A percentile compares a stretch with the other conserved stretches of the same genome.
Evolutionary conservation across 140 eudicot genomes (phyloP).

Genomic region (Erigeron philadelphicus): DNA sequence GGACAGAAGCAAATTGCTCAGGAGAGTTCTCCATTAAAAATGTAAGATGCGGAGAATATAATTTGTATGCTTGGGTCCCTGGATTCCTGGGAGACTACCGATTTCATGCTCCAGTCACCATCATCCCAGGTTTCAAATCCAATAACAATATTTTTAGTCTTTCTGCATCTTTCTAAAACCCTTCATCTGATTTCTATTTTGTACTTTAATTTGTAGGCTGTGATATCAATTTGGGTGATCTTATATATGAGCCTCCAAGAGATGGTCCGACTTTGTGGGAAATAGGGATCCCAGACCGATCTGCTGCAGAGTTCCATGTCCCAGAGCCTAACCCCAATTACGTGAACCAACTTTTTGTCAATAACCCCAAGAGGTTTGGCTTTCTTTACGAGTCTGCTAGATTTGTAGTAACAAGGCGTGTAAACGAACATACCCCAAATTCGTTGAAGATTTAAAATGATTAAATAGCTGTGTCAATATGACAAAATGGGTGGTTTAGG

Average conservation of each 20-base stretch:
- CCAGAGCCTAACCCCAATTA: constrained; percentile 63
- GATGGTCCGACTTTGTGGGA: constrained; percentile 82
- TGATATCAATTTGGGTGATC: constrained; percentile 35
- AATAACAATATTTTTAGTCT: neutral
- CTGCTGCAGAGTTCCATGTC: constrained; percentile 62
- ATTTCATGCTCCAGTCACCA: constrained; percentile 34
- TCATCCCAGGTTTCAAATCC: constrained; percentile 41
- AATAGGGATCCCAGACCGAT: constrained; percentile 85
- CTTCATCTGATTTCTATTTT: neutral
- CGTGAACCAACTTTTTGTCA: constrained; percentile 43
- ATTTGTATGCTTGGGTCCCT: constrained; percentile 68
- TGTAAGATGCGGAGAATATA: constrained; percentile 51
- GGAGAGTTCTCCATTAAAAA: constrained; percentile 38
- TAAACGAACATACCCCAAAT: neutral
- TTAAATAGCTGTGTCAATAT: neutral
- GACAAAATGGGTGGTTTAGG: neutral
- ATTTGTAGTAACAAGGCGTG: neutral
- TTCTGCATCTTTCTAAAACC: neutral
- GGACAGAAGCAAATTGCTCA: constrained; percentile 27
- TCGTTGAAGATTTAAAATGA: neutral
- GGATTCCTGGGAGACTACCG: constrained; percentile 67
- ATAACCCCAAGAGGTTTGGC: constrained; percentile 52
- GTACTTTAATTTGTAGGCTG: constrained; percentile 32
- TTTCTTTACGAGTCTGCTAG: neutral
- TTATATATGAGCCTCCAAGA: constrained; percentile 63